Evolutionary conservation across 352 stramenopile species (phyloP), one percentile per base, ranked within the genome.

Genomic region (Pythium utonaiense): DNA sequence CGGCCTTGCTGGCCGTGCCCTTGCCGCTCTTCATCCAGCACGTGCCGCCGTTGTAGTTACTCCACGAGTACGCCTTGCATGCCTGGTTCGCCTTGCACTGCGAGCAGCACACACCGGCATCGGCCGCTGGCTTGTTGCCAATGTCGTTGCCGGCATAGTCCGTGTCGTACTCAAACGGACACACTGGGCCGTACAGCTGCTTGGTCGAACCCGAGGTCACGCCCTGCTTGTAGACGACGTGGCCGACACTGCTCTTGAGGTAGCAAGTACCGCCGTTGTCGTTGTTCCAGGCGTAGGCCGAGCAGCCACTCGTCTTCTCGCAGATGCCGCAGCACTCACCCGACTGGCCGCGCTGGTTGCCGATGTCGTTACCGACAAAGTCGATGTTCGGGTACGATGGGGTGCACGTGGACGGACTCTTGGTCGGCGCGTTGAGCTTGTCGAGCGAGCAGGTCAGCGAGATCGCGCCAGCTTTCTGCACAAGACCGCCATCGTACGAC

Each of bases 21-120:
- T 27, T 49, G 70, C 12, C 49, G 47, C 65, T 79, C 60, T 89
- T 88, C 22, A 88, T 64, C 66, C 70, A 88, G 55, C 78, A 86
- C 9, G 73, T 86, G 9, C 78, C 78, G n/a, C 67, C 58, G 44
- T 80, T 82, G 60, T 67, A 69, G 50, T 71, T 70, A 9, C 38
- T 80, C 78, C 78, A 88, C 0, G 75, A 56, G 55, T 53, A 69
- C 31, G 56, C 62, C 22, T 33, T 30, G 42, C 42, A 50, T 12
- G 16, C 13, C 3, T 6, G 30, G 49, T 45, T 56, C 17, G 30
- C 33, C 30, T 28, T 56, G n/a, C 30, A 45, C 31, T 12, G 8
- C 17, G n/a, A 19, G 28, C 22, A 45, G 33, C 49, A 58, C 14
- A 13, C 25, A 16, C 16, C 30, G 19, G 31, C 30, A 19, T 44